phyloP scores from a whole-genome alignment of 2,329 filamentous ascomycete genomes.

The Fusarium sp. region DNA sequence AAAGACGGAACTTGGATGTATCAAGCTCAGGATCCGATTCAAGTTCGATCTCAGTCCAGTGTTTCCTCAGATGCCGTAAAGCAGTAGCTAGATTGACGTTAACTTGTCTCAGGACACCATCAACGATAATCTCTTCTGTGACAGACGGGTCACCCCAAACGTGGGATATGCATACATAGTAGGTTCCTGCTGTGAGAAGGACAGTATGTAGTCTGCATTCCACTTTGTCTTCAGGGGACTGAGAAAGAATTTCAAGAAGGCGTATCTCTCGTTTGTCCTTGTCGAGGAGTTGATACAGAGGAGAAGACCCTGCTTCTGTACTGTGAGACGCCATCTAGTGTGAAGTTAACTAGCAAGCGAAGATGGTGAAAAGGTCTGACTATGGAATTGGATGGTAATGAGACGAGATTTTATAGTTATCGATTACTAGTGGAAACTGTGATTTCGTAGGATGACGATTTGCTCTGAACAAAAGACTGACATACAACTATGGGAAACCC shows the following conservation, averaged over 20 bases:
- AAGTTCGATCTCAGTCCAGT: neutral
- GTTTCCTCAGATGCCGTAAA: neutral
- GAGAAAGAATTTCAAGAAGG: neutral
- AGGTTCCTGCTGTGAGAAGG: neutral
- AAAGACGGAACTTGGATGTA: neutral
- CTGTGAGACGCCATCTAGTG: neutral
- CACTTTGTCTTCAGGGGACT: fast-evolving
- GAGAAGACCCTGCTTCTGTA: fast-evolving
- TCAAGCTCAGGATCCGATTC: fast-evolving
- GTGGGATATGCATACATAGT: neutral
- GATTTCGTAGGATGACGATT: no score
- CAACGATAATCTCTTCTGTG: neutral
- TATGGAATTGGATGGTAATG: no score
- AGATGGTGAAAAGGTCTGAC: fast-evolving
- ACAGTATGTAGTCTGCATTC: neutral
- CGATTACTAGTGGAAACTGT: no score
- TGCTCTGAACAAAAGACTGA: no score
- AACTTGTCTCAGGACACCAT: neutral
- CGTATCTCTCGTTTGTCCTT: neutral
- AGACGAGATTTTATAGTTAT: no score
- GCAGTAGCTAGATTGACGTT: neutral
- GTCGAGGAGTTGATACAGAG: neutral
- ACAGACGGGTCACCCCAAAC: neutral
- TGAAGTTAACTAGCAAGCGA: neutral
- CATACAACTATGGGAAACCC: no score